Evolutionary conservation across 2,329 filamentous ascomycete species (phyloP).

Genomic region (Xylaria sp.): DNA sequence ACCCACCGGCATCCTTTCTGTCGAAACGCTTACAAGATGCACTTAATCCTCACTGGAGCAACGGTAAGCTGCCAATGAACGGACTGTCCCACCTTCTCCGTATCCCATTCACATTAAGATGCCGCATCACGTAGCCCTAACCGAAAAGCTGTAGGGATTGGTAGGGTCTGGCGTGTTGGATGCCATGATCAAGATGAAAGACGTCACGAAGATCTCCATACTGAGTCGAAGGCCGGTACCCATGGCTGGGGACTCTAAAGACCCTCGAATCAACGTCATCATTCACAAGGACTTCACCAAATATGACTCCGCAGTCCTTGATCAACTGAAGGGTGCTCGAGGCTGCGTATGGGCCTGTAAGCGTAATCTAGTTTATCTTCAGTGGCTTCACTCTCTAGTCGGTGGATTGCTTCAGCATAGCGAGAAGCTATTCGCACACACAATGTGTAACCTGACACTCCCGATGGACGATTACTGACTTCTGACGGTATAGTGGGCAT

Average conservation of each 20-base stretch:
- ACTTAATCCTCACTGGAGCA: constrained; percentile 39
- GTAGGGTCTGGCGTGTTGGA: constrained; percentile 71
- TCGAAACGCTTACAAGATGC: constrained; percentile 22
- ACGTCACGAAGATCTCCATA: constrained; percentile 74
- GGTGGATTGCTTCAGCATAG: background rate
- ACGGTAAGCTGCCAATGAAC: constrained; percentile 27
- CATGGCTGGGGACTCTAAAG: constrained; percentile 66
- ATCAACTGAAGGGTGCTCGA: constrained; percentile 70
- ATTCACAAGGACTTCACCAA: constrained; percentile 73
- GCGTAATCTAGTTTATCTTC: background rate
- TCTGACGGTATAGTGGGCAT: constrained; percentile 61
- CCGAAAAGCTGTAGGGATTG: constrained; percentile 56
- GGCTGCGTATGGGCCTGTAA: constrained; percentile 76
- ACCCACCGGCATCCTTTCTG: background rate
- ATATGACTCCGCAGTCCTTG: constrained; percentile 68
- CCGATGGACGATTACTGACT: constrained; percentile 9
- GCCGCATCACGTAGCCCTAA: constrained; percentile 1
- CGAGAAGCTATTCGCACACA: background rate
- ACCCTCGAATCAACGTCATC: constrained; percentile 73
- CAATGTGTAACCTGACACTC: background rate
- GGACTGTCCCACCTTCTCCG: background rate
- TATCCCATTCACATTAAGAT: background rate
- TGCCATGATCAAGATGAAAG: constrained; percentile 66
- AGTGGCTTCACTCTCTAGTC: background rate
- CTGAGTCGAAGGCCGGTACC: constrained; percentile 70